These are phyloP conservation scores for Lachnum nothofagi DNA, from an alignment of 2,329 filamentous ascomycete species.

Conservation along the genomic window DNA sequence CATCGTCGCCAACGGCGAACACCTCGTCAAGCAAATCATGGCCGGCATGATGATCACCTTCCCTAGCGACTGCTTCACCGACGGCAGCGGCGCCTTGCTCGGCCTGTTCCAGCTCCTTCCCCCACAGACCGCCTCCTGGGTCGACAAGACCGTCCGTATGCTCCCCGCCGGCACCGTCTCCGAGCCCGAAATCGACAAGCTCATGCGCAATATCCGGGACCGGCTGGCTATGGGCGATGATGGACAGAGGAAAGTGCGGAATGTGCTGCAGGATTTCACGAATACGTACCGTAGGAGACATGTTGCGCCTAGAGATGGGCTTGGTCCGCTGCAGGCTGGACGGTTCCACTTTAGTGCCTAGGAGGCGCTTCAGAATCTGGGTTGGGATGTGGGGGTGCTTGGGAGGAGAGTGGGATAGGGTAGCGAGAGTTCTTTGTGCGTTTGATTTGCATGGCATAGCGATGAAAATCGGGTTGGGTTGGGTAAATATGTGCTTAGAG, in stretches of 20 bases:
- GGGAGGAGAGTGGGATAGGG: too few relatives aligned
- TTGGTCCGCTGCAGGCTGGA: slow-evolving; percentile 80
- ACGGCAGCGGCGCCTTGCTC: slow-evolving; percentile 88
- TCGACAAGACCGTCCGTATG: slow-evolving; percentile 76
- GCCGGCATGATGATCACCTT: slow-evolving; percentile 99
- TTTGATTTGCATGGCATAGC: slow-evolving; percentile 15
- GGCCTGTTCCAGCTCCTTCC: slow-evolving; percentile 84
- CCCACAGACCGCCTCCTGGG: slow-evolving; percentile 72
- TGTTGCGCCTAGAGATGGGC: slow-evolving; percentile 86
- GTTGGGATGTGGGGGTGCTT: too few relatives aligned
- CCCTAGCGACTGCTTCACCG: slow-evolving; percentile 89
- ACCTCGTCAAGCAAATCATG: slow-evolving; percentile 80
- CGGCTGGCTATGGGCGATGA: slow-evolving; percentile 61
- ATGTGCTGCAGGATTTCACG: slow-evolving; percentile 90
- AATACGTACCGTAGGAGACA: slow-evolving; percentile 90
- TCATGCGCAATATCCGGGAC: slow-evolving; percentile 76
- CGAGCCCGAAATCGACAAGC: slow-evolving; percentile 70
- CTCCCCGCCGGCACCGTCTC: slow-evolving; percentile 78
- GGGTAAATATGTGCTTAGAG: background rate
- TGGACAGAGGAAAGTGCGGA: slow-evolving; percentile 69
- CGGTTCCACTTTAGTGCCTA: slow-evolving; percentile 68
- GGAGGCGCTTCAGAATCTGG: slow-evolving; percentile 2
- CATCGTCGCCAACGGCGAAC: slow-evolving; percentile 64
- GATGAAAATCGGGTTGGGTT: slow-evolving; percentile 7
- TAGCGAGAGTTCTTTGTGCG: too few relatives aligned